Evolutionary conservation across 2,329 filamentous ascomycete genomes (phyloP), one percentile per base, ranked within the genome.

Genomic region (Sporothrix pallida): DNA sequence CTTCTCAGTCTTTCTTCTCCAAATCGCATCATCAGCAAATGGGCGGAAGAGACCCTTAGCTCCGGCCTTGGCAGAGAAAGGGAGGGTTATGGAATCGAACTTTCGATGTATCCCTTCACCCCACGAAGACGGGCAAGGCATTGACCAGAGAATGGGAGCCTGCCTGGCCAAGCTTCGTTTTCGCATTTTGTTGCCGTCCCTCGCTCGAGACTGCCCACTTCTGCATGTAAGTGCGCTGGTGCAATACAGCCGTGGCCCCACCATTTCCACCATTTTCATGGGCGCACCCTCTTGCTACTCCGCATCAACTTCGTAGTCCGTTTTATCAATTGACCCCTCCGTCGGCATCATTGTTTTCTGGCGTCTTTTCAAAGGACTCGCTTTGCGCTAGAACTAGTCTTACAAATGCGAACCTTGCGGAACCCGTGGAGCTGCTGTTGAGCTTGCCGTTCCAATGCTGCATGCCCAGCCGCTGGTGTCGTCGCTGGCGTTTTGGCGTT

Each of bases 191-290:
- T 23, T 65, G 60, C 37, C 60, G 60, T 13, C 37, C 37, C 60
- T 46, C 44, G 9, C 17, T 46, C 46, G 37, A 6, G n/a, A 3
- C 37, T 17, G 60, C 9, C 60, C 60, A 65, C 60, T 23, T 46
- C 46, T 12, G 60, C 60, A 65, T 63, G 60, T 46, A 65, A 46
- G 37, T 65, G 37, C 60, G 4, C n/a, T 13, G 60, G n/a, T 46
- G 37, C 42, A n/a, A 46, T 46, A 15, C 60, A 15, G 37, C n/a
- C 37, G 60, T 9, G 52, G 52, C 52, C 23, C 52, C 52, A 23
- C 60, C 37, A 42, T 23, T 44, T 37, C 60, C 23, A 42, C 37
- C n/a, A 23, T 17, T 60, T 60, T 13, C 56, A 4, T 3, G 20
- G 13, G 13, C 20, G 52, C 15, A 60, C 26, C 56, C 56, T 15